phyloP scores from a whole-genome alignment of 768 basidiomycete species.

The Amanita rimosa region DNA sequence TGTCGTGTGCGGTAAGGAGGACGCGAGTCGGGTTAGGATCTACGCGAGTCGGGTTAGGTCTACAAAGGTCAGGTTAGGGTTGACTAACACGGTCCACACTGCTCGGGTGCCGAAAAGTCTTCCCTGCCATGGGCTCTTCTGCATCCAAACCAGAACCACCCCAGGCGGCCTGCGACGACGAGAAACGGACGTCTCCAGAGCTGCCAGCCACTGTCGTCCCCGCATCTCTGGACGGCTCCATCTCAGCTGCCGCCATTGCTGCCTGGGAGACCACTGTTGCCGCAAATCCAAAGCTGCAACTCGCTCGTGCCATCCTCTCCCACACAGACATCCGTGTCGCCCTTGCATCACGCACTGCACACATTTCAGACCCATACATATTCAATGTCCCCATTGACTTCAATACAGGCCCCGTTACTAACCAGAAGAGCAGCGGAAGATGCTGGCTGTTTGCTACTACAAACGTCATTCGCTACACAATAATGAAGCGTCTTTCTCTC shows the following conservation, averaged over 20 bases:
- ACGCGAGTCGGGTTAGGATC: not conserved
- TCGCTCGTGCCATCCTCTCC: conserved; percentile 67
- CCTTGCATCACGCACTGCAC: conserved; percentile 51
- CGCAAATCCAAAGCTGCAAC: conserved; percentile 47
- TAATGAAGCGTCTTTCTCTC: conserved; percentile 79
- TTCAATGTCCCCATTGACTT: conserved; percentile 78
- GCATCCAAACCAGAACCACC: conserved; percentile 16
- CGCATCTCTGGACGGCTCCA: conserved; percentile 46
- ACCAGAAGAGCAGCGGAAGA: conserved; percentile 80
- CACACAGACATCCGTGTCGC: conserved; percentile 56
- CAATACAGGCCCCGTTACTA: conserved; percentile 75
- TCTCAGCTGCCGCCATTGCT: conserved; percentile 44
- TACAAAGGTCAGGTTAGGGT: not conserved
- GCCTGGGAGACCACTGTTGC: conserved; percentile 57
- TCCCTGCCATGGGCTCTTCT: conserved; percentile 20
- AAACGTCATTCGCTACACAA: conserved; percentile 70
- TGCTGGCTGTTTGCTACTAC: conserved; percentile 97
- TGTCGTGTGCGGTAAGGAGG: not conserved
- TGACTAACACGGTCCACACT: too few relatives aligned
- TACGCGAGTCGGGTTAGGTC: too few relatives aligned
- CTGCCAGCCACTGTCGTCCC: conserved; percentile 16
- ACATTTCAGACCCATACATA: conserved; percentile 57
- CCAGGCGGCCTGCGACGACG: conserved; percentile 19
- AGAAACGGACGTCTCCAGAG: conserved; percentile 20
- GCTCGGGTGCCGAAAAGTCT: too few relatives aligned